Evolutionary conservation across 2,329 filamentous ascomycete species (phyloP).

Genomic region (Phialemonium atrogriseum): DNA sequence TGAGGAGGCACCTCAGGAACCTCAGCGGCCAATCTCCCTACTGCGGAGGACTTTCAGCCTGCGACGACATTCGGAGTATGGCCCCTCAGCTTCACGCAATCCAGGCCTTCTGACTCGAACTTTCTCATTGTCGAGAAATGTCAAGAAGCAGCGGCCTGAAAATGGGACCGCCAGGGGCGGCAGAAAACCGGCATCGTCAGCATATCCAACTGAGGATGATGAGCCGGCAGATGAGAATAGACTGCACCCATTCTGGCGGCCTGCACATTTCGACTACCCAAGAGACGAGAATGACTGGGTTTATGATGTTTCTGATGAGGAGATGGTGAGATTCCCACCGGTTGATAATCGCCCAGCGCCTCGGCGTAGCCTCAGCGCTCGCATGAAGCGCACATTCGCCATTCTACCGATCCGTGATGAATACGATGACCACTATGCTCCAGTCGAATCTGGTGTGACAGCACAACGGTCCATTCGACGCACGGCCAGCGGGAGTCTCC

Average conservation of each 20-base stretch:
- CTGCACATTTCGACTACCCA: slow-evolving; percentile 26
- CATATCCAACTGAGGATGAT: slow-evolving; percentile 35
- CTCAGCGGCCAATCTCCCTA: slow-evolving; percentile 38
- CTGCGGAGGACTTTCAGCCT: slow-evolving; percentile 46
- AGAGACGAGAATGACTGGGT: slow-evolving; percentile 22
- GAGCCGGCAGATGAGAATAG: slow-evolving; percentile 42
- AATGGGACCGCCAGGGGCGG: slow-evolving; percentile 16
- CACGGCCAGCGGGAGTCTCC: slow-evolving; percentile 50
- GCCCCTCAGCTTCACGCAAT: slow-evolving; percentile 28
- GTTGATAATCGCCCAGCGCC: slow-evolving; percentile 37
- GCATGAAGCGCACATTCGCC: slow-evolving; percentile 51
- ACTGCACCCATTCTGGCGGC: slow-evolving; percentile 54
- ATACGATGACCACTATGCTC: slow-evolving; percentile 22
- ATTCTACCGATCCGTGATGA: slow-evolving; percentile 45
- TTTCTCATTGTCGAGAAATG: slow-evolving; percentile 42
- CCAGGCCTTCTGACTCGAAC: slow-evolving; percentile 39
- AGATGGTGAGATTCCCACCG: slow-evolving; percentile 37
- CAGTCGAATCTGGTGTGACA: slow-evolving; percentile 16
- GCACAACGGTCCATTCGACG: slow-evolving; percentile 47
- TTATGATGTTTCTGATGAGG: slow-evolving; percentile 27
- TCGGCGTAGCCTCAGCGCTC: slow-evolving; percentile 41
- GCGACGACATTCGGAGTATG: slow-evolving; percentile 38
- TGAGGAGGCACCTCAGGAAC: slow-evolving; percentile 36
- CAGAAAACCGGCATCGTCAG: slow-evolving; percentile 18
- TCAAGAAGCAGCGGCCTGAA: slow-evolving; percentile 21